Evolutionary conservation across 257 asterid species (phyloP), one percentile per base, ranked within the genome.

Genomic region (Petrea volubilis): DNA sequence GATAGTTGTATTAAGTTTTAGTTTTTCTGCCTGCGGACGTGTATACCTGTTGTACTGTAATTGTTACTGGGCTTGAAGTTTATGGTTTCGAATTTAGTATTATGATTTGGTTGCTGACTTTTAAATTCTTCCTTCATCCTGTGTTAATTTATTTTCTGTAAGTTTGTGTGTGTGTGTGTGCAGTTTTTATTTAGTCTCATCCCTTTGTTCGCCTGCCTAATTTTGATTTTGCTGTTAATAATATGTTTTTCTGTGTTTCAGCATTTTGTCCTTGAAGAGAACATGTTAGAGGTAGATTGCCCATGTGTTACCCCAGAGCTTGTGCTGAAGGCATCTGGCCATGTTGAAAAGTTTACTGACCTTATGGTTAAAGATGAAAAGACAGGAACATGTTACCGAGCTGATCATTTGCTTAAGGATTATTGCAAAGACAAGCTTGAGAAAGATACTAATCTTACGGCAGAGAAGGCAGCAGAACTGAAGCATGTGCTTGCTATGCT

Each of bases 241-340:
- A 9, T 13, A 21, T 41, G 15, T 70, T 71, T 70, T 71, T 59
- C 31, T n/a, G 43, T 28, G 55, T 60, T 62, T 20, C 93, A 90
- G 97, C 96, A 90, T 82, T 90, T 90, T 73, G 96, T 90, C 21
- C 82, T 82, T 2, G 91, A 86, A 70, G 97, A 88, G 74, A 88
- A 82, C 74, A 90, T 90, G 97, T 62, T 90, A 63, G 97, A 90
- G 76, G 87, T 90, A 51, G 97, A 90, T 78, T 88, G 97, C 71
- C 96, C 97, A 0, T 90, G 97, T 74, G 93, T 90, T 23, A 90
- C 97, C 3, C 96, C 96, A 3, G 96, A 88, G 78, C 60, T 72
- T 44, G 97, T 90, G 79, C 90, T 90, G 60, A 88, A 88, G 84
- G 96, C 97, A 6, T 90, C 97, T 1, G 97, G 97, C 36, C 97